Evolutionary conservation across 2,329 filamentous ascomycete species (phyloP), one percentile per base, ranked within the genome.

Genomic region (Diaporthe ilicicola): DNA sequence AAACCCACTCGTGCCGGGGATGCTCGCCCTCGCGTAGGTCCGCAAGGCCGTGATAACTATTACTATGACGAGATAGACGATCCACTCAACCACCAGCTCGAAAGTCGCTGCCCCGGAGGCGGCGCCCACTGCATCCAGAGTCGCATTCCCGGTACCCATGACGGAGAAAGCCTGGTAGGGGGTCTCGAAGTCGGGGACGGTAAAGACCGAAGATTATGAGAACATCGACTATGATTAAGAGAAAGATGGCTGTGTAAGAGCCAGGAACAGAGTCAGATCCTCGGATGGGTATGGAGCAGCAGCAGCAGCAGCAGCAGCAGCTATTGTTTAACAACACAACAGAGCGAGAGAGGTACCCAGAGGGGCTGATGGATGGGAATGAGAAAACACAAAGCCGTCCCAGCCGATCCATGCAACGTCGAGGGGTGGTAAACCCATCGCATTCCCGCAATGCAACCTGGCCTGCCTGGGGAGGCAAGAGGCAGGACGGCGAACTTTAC

Each of bases 21-120:
- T 72, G 2, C 75, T 75, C 17, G 76, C 67, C 8, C 79, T 75
- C 22, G 78, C 76, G 68, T 79, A 81, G 1, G 79, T 80, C 7
- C 79, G 72, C 7, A 80, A 61, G 10, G 74, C 42, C 0, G 78
- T 79, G 10, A 77, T 70, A 2, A 73, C 50, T 42, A 79, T 69
- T 3, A 75, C 77, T 27, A 80, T 69, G 0, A 72, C 70, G 39
- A 78, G 79, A 0, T 81, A 69, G 15, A 37, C 24, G 22, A 22
- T 44, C 70, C 70, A 72, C 27, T 72, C 70, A 17, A 65, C 44
- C 27, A 64, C 39, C 9, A 62, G 50, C 9, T 17, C 51, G 32
- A 55, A n/a, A 7, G 56, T 65, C 9, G 66, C 67, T 17, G 56
- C 70, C n/a, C 70, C 70, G 24, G 70, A 72, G 6, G 24, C 42